Evolutionary conservation across 1,139 yeast species (phyloP), one percentile per base, ranked within the genome.

Genomic region (Debaryomyces singareniensis): DNA sequence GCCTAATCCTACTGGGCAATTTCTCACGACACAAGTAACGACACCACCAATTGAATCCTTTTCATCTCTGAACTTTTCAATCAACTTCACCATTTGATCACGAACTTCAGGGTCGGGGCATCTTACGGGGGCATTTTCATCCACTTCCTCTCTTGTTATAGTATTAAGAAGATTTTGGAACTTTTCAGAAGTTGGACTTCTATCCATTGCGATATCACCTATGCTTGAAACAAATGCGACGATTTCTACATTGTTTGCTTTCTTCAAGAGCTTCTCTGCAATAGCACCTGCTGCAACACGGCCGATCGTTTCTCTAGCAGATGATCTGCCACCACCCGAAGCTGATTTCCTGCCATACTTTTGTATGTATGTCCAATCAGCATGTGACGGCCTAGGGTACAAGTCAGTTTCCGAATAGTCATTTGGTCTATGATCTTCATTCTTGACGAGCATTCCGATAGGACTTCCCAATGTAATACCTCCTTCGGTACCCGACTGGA

Each of bases 231-330:
- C 97, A 61, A 93, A 91, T 1, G 97, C 98, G 24, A 91, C 96
- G 49, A 91, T 86, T 58, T 93, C 98, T 29, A 91, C 93, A 36
- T 76, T 75, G 52, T 82, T 79, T 33, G 84, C 82, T 46, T 81
- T 77, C 31, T 64, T 53, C 50, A 91, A 71, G 43, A 86, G 78
- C 62, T 87, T 89, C 57, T 91, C 98, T 27, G 98, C 98, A 57
- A 91, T 79, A 35, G 96, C 97, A 44, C 97, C 97, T 10, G 97
- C 98, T 29, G 98, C 98, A 31, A 91, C 98, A 55, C 98, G 75
- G 33, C 97, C 98, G 46, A 93, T 91, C 30, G 98, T 91, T 60
- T 91, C 98, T 59, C 98, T 78, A 9, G 98, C 98, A 26, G 93
- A 79, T 14, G 96, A 83, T 53, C 98, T 77, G 39, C 98, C 98